phyloP scores from a whole-genome alignment of 192 early-diverging fungal genomes.

The Gigaspora rosea region DNA sequence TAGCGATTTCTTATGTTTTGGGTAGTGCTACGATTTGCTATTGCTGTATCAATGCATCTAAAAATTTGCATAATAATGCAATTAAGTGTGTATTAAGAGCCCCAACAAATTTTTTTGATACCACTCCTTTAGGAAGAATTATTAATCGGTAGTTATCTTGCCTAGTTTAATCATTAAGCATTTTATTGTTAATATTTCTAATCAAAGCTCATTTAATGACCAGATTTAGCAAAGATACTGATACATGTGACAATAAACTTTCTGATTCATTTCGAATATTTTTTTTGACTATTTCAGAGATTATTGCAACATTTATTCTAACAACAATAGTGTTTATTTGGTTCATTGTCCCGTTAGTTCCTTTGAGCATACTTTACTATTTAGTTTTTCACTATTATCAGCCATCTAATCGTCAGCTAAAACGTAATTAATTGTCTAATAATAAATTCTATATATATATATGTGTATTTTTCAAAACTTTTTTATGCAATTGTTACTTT shows the following conservation, averaged over 20 bases:
- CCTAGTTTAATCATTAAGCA: too few species aligned
- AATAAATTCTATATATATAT: neutral
- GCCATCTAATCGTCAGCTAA: conserved; percentile 80
- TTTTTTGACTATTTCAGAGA: conserved; percentile 54
- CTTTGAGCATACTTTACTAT: conserved; percentile 77
- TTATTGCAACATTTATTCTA: conserved; percentile 64
- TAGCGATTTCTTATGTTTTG: conserved; percentile 55
- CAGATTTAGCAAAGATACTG: conserved; percentile 73
- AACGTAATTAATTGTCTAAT: conserved; percentile 46
- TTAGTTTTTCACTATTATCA: conserved; percentile 74
- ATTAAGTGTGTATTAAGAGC: conserved; percentile 68
- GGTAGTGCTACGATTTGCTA: conserved; percentile 63
- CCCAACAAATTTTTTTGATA: conserved; percentile 79
- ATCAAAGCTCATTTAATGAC: conserved; percentile 71
- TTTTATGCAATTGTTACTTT: too few species aligned
- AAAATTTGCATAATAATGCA: conserved; percentile 69
- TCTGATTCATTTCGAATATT: conserved; percentile 69
- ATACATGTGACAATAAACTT: conserved; percentile 60
- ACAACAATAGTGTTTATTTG: conserved; percentile 64
- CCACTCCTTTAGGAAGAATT: conserved; percentile 73
- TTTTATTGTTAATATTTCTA: conserved; percentile 34
- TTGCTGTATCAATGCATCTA: conserved; percentile 59
- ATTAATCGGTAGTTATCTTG: conserved; percentile 54
- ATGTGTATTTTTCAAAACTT: too few species aligned
- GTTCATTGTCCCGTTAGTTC: conserved; percentile 72